phyloP scores from a whole-genome alignment of 257 asterid species.

The Solanum boliviense region DNA sequence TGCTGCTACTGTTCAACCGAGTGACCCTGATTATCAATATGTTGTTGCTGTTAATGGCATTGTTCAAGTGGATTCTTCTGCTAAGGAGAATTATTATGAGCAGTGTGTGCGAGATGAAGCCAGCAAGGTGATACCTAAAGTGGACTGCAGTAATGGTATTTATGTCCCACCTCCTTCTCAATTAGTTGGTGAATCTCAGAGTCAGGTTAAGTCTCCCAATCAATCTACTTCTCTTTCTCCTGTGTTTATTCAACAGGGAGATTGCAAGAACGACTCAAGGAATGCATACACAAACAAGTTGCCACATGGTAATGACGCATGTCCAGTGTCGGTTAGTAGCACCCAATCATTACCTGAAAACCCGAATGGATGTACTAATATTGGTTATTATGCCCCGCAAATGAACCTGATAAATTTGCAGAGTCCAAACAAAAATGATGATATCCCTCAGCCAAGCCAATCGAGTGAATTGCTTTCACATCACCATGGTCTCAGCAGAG shows the following conservation, averaged over 20 bases:
- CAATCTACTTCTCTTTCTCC: constrained; percentile 21
- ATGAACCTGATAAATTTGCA: constrained; percentile 10
- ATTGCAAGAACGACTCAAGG: constrained; percentile 12
- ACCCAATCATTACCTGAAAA: constrained; percentile 19
- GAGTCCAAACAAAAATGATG: constrained; percentile 13
- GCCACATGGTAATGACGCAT: constrained; percentile 23
- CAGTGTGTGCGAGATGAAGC: constrained; percentile 18
- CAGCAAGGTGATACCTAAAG: constrained; percentile 19
- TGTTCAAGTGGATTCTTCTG: constrained; percentile 25
- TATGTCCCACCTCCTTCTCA: constrained; percentile 16
- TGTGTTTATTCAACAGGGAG: constrained; percentile 21
- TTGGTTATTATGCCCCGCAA: constrained; percentile 11
- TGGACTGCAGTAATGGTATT: constrained; percentile 21
- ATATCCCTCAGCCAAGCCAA: constrained; percentile 15
- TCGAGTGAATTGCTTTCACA: constrained; percentile 19
- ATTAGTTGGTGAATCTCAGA: constrained; percentile 13
- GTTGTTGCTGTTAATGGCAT: constrained; percentile 61
- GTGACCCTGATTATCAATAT: constrained; percentile 40
- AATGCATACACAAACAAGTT: constrained; percentile 5
- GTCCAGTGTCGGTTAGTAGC: constrained; percentile 14
- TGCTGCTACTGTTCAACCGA: constrained; percentile 22
- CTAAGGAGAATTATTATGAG: constrained; percentile 16
- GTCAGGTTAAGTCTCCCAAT: constrained; percentile 3
- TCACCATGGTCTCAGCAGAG: constrained; percentile 1
- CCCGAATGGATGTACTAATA: constrained; percentile 10